Conservation (phyloP, 1,139 yeast species). For the Saccharomyces hybrid region DNA sequence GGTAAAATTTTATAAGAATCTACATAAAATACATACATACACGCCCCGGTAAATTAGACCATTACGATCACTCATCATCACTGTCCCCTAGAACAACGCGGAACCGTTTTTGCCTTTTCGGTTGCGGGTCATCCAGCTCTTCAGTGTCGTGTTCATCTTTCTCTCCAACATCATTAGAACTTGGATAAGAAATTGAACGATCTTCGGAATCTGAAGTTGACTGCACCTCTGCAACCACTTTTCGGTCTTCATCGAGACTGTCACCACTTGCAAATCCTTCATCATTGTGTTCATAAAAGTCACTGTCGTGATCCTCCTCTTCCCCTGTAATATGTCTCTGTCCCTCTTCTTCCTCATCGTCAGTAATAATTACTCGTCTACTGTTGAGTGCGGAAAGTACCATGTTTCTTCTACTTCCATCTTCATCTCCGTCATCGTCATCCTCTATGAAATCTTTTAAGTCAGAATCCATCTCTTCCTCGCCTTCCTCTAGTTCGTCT, state of each 20-base stretch:
- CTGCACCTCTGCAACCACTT: neutral
- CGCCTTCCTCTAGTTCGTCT: slow-evolving; percentile 6
- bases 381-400: neutral
- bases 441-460: slow-evolving; percentile 20
- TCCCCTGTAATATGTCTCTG: slow-evolving; percentile 2
- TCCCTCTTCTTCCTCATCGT: slow-evolving; percentile 6
- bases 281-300: slow-evolving; percentile 20
- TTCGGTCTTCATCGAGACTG: slow-evolving; percentile 16
- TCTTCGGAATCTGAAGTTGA: neutral
- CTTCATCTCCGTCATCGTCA: slow-evolving; percentile 15
- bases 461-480: slow-evolving; percentile 17
- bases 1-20: neutral
- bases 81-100: slow-evolving; percentile 22
- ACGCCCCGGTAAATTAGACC: neutral
- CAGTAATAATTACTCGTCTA: neutral
- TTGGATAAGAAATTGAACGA: neutral
- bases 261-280: slow-evolving; percentile 27
- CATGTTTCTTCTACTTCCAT: slow-evolving; percentile 6
- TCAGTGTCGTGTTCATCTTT: slow-evolving; percentile 5
- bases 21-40: neutral
- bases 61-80: slow-evolving; percentile 20
- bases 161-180: neutral
- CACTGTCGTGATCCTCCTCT: slow-evolving; percentile 17
- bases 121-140: slow-evolving; percentile 3
- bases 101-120: slow-evolving; percentile 15